phyloP scores from a whole-genome alignment of 208 protist genomes.

The Acanthamoeba castellanii region DNA sequence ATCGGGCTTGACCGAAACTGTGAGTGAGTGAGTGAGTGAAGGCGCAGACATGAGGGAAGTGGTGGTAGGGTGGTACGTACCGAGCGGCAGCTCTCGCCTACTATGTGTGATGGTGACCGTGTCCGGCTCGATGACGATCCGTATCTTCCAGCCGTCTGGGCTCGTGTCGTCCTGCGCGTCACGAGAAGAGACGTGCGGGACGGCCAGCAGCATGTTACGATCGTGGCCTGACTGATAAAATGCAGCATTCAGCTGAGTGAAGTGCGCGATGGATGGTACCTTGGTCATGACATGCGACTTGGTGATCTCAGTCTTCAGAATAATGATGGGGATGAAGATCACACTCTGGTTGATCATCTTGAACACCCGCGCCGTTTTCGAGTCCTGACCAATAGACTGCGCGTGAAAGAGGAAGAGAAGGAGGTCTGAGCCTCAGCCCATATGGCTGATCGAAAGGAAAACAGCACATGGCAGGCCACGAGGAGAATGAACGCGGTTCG shows the following conservation, averaged over 20 bases:
- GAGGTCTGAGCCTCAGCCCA: background rate
- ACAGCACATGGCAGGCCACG: too few relatives aligned
- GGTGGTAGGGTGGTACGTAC: background rate
- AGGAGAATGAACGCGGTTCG: too few relatives aligned
- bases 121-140: background rate
- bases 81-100: background rate
- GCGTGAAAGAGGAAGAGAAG: background rate
- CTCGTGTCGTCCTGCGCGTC: background rate
- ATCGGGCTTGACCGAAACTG: background rate
- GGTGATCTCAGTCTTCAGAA: constrained; percentile 32
- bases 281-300: constrained; percentile 6
- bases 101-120: background rate
- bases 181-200: background rate
- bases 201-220: background rate
- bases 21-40: background rate
- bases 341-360: constrained; percentile 43
- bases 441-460: too few relatives aligned
- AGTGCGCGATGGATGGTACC: background rate
- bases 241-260: too few relatives aligned
- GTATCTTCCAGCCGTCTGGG: background rate
- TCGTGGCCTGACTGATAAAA: too few relatives aligned
- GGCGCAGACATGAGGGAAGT: background rate
- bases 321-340: constrained; percentile 26
- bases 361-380: constrained; percentile 6
- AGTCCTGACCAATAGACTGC: background rate